Percentiles rank a stretch among this genome's conserved stretches.
Evolutionary conservation across 1,284 basidiomycete species (phyloP).

Genomic region (Moesziomyces antarcticus): DNA sequence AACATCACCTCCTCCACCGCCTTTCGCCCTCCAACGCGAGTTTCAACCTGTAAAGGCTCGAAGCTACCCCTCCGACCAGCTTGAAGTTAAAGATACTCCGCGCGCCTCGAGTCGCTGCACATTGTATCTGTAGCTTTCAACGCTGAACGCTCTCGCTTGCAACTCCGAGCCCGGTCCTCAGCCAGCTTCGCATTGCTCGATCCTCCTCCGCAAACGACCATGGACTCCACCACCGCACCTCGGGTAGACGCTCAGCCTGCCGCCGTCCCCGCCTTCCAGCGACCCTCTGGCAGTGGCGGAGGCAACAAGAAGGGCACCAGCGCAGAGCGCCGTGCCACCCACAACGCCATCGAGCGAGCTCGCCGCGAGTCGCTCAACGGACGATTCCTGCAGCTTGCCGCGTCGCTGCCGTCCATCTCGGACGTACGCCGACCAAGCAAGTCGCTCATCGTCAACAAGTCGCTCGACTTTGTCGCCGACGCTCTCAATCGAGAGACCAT

Average conservation of each 20-base stretch:
- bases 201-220: conserved; percentile 1
- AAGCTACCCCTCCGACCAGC: neutral
- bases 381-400: conserved; percentile 59
- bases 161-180: neutral
- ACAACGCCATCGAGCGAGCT: conserved; percentile 62
- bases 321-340: conserved; percentile 58
- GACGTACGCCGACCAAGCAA: conserved; percentile 59
- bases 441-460: conserved; percentile 62
- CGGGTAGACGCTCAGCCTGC: conserved; percentile 18
- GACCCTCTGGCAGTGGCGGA: conserved; percentile 50
- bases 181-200: neutral
- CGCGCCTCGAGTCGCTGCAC: conserved; percentile 56
- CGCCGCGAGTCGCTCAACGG: conserved; percentile 60
- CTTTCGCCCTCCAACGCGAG: neutral
- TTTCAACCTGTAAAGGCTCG: neutral
- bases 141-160: neutral
- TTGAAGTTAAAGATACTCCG: conserved; percentile 18
- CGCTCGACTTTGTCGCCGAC: conserved; percentile 58
- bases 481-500: conserved; percentile 53
- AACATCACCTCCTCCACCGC: neutral
- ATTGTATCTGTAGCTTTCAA: conserved; percentile 1
- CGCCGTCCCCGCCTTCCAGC: conserved; percentile 17
- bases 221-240: conserved; percentile 26
- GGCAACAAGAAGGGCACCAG: conserved; percentile 61
- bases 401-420: conserved; percentile 53